These are phyloP conservation scores for Golovinomyces cichoracearum DNA, from an alignment of 2,329 filamentous ascomycete species.

Conservation along the genomic window DNA sequence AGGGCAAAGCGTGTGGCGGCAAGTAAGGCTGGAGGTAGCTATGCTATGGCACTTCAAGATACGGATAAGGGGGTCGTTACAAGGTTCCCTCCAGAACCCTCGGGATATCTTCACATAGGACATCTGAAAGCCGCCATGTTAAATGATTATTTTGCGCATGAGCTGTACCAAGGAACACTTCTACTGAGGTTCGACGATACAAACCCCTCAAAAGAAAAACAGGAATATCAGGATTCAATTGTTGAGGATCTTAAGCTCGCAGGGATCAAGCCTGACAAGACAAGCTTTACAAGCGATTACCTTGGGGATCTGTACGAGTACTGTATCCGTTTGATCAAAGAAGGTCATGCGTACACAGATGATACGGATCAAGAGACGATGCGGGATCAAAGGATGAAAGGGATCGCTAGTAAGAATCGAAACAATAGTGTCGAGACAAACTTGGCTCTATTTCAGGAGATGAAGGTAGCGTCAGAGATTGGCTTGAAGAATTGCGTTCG, in stretches of 20 bases:
- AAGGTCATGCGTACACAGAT: slow-evolving; percentile 77
- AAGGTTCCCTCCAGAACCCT: slow-evolving; percentile 73
- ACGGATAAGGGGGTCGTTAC: slow-evolving; percentile 75
- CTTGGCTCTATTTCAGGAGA: slow-evolving; percentile 66
- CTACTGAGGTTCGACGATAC: slow-evolving; percentile 90
- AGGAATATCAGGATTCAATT: slow-evolving; percentile 86
- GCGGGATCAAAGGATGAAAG: slow-evolving; percentile 60
- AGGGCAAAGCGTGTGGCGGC: slow-evolving; percentile 42
- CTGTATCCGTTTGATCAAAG: slow-evolving; percentile 59
- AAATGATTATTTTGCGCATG: slow-evolving; percentile 91
- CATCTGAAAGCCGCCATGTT: slow-evolving; percentile 84
- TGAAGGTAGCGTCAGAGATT: slow-evolving; percentile 63
- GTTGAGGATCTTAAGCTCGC: slow-evolving; percentile 74
- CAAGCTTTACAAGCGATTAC: slow-evolving; percentile 85
- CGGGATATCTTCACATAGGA: slow-evolving; percentile 75
- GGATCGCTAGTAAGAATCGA: slow-evolving; percentile 56
- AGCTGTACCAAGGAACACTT: slow-evolving; percentile 73
- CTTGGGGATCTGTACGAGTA: slow-evolving; percentile 79
- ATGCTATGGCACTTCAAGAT: slow-evolving; percentile 66
- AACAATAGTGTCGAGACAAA: slow-evolving; percentile 61
- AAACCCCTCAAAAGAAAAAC: slow-evolving; percentile 90
- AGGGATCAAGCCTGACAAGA: slow-evolving; percentile 66
- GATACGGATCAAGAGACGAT: slow-evolving; percentile 79
- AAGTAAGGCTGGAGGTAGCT: slow-evolving; percentile 59
- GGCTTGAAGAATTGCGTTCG: slow-evolving; percentile 74